A percentile compares a stretch with the other conserved stretches of the same genome.
Evolutionary conservation across 2,329 filamentous ascomycete species (phyloP).

Genomic region (Paecilomyces formosus): DNA sequence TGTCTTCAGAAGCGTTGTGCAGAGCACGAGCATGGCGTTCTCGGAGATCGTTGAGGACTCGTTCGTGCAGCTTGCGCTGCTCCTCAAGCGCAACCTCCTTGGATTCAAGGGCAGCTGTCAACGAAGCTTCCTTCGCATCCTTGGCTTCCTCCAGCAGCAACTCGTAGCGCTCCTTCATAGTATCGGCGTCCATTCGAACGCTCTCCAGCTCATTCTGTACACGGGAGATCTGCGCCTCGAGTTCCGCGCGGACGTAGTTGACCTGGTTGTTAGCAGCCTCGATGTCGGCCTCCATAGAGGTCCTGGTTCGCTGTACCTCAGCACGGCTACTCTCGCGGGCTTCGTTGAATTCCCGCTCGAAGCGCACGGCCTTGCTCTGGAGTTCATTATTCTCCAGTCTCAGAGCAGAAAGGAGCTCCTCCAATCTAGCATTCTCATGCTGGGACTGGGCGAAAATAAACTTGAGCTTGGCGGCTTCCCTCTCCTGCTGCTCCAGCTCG

Average conservation of each 20-base stretch:
- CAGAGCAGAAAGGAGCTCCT: constrained; percentile 45
- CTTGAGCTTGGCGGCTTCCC: constrained; percentile 69
- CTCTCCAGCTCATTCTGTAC: constrained; percentile 70
- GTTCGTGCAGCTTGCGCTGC: constrained; percentile 59
- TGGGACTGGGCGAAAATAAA: constrained; percentile 65
- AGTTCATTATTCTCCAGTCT: constrained; percentile 58
- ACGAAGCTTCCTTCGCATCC: constrained; percentile 55
- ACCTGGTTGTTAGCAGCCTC: constrained; percentile 79
- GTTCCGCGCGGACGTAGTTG: constrained; percentile 71
- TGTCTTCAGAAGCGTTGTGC: constrained; percentile 70
- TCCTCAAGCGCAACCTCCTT: constrained; percentile 50
- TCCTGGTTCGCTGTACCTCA: constrained; percentile 74
- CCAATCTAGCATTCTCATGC: constrained; percentile 56
- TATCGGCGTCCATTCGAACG: constrained; percentile 71
- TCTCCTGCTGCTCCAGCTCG: constrained; percentile 62
- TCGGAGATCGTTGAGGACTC: constrained; percentile 66
- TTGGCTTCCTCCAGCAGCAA: constrained; percentile 77
- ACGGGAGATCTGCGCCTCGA: constrained; percentile 70
- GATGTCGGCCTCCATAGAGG: constrained; percentile 71
- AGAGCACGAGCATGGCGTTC: constrained; percentile 68
- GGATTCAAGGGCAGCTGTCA: constrained; percentile 47
- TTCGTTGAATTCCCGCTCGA: constrained; percentile 77
- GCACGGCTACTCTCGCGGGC: constrained; percentile 69
- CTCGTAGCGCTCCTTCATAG: constrained; percentile 70
- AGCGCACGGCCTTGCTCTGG: constrained; percentile 59